phyloP scores from a whole-genome alignment of 805 yeast genomes.

The Saccharomycopsis lassenensis region DNA sequence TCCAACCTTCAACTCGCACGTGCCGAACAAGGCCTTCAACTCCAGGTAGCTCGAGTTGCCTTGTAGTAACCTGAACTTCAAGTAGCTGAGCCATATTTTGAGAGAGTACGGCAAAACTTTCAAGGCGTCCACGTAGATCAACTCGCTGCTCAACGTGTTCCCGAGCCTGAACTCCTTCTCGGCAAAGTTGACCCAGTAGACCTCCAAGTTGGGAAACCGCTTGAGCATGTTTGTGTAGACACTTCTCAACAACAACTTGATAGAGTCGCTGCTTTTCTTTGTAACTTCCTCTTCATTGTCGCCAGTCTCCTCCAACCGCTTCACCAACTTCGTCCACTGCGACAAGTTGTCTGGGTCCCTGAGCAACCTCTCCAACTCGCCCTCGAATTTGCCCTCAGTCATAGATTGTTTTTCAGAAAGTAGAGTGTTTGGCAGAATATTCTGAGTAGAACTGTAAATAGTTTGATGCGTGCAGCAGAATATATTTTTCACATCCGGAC shows the following conservation, averaged over 20 bases:
- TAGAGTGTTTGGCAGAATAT: too few species aligned
- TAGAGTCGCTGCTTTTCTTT: slow-evolving; percentile 26
- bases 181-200: slow-evolving; percentile 51
- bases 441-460: too few species aligned
- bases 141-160: slow-evolving; percentile 27
- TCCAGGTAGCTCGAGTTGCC: slow-evolving; percentile 23
- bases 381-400: slow-evolving; percentile 1
- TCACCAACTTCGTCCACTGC: slow-evolving; percentile 30
- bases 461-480: too few species aligned
- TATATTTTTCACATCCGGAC: too few species aligned
- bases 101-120: slow-evolving; percentile 32
- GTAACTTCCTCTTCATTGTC: slow-evolving; percentile 27
- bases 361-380: too few species aligned
- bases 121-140: slow-evolving; percentile 31
- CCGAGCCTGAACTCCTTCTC: slow-evolving; percentile 36
- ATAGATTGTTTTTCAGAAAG: too few species aligned
- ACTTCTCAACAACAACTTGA: slow-evolving; percentile 27
- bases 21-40: slow-evolving; percentile 31
- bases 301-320: slow-evolving; percentile 24
- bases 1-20: slow-evolving; percentile 40
- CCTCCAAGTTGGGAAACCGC: slow-evolving; percentile 39
- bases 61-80: slow-evolving; percentile 28
- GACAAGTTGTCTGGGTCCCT: slow-evolving; percentile 27
- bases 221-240: slow-evolving; percentile 34
- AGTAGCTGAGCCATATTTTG: slow-evolving; percentile 40